Evolutionary conservation across 1,139 yeast species (phyloP), one percentile per base, ranked within the genome.

Genomic region (Geotrichum fermentans): DNA sequence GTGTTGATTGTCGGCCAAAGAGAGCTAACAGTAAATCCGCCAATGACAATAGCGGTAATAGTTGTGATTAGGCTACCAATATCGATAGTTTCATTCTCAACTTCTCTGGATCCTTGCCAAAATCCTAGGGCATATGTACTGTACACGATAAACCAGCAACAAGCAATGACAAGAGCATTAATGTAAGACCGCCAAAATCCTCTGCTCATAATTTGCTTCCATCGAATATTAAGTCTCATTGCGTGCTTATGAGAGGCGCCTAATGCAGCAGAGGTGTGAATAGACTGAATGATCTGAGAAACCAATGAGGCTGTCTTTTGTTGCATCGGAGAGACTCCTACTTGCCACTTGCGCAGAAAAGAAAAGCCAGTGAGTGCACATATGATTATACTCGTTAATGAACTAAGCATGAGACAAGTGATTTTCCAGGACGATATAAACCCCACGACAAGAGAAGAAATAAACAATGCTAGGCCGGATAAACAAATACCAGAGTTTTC

Each of bases 181-280:
- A 69, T 52, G 10, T 61, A 44, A 22, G 65, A 67, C 43, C 67
- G 64, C 52, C 60, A 56, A 54, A 60, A 52, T 17, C 64, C 61
- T 32, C 57, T 61, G 42, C 56, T 52, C 56, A 59, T 59, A 1
- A 73, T 58, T 7, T 55, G 44, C 7, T 49, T 55, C 44, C 72
- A 61, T 42, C 56, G 59, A 21, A 47, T 52, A 47, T 70, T 71
- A 53, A 65, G 71, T 50, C 62, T 60, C 18, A 52, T 58, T 3
- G 66, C 61, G 42, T 70, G 57, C 17, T 70, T 63, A 17, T 65
- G 62, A 54, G 72, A 73, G 13, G 69, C 63, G 20, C 74, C 74
- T 50, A 72, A 69, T 1, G 75, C 74, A 20, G 69, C 67, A 1
- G 73, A 70, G 50, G 67, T 69, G 43, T 75, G 69, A 29, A 71